Evolutionary conservation across 768 basidiomycete genomes (phyloP), one percentile per base, ranked within the genome.

Genomic region (Kwoniella sp.): DNA sequence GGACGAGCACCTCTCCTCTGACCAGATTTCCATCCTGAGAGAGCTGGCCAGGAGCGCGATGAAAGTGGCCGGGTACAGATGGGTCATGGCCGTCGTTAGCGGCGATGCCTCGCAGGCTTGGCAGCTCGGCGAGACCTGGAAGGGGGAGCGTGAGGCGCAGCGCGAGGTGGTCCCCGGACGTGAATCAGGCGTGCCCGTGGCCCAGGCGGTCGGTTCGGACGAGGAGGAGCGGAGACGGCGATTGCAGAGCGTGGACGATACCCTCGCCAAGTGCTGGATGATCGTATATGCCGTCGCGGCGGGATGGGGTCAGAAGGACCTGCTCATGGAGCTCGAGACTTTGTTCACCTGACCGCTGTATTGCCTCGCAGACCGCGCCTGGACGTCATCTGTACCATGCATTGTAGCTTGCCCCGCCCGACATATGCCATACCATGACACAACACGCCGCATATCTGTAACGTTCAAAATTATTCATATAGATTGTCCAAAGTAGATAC

Each of bases 231-330:
- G 19, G 17, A 23, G 39, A 20, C 17, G 28, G 10, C 22, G 26
- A 29, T 25, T 60, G 48, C 61, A 57, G 45, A 45, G 57, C 10
- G 56, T 65, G 8, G 62, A 69, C 31, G 64, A 63, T 26, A 59
- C 51, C 4, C 44, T 69, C 19, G 57, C 52, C 8, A 50, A 65
- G 39, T 69, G 70, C 39, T 73, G 72, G 72, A 54, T 73, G 40
- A 58, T 66, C 11, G 55, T 68, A n/a, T 41, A 66, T 46, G 64
- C 70, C 14, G 53, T 73, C 26, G 49, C 60, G 38, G 56, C 47
- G 1, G 70, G 66, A 4, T 73, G 69, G 69, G 66, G 43, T 15
- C 72, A 73, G 42, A 41, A 48, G 20, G 72, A 73, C 50, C 37
- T 73, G 25, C 17, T 67, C 2, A 46, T 54, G 15, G 69, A 73